Evolutionary conservation across 1,284 basidiomycete genomes (phyloP).

Genomic region (Malassezia obtusa): DNA sequence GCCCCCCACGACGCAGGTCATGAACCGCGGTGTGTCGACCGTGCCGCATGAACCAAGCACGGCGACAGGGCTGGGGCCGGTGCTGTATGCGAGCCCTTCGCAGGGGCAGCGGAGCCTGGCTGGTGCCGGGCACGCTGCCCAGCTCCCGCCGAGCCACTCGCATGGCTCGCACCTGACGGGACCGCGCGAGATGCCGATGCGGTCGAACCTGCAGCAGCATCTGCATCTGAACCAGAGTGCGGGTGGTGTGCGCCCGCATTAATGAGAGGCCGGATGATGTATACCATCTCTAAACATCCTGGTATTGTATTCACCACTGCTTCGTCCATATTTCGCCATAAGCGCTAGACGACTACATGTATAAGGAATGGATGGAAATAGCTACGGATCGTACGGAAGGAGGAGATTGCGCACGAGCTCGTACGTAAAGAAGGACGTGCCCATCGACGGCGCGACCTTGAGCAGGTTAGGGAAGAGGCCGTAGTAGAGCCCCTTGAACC

Average conservation of each 20-base stretch:
- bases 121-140: background rate
- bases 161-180: background rate
- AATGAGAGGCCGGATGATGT: too few relatives aligned
- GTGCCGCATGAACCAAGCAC: background rate
- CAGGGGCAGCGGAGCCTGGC: background rate
- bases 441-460: constrained; percentile 54
- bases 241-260: background rate
- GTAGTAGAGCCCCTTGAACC: constrained; percentile 65
- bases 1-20: too few relatives aligned
- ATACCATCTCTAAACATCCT: background rate
- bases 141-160: background rate
- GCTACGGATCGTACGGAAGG: background rate
- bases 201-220: constrained; percentile 16
- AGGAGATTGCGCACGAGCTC: constrained; percentile 24
- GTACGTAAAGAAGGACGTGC: constrained; percentile 38
- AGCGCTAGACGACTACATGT: background rate
- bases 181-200: constrained; percentile 13
- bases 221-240: background rate
- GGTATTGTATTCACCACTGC: background rate
- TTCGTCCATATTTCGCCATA: background rate
- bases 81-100: background rate
- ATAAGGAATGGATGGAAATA: background rate
- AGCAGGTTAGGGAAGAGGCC: constrained; percentile 84
- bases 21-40: too few relatives aligned
- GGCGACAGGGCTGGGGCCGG: too few relatives aligned